Evolutionary conservation across 2,329 filamentous ascomycete species (phyloP).

Genomic region (Alternaria consortialis): DNA sequence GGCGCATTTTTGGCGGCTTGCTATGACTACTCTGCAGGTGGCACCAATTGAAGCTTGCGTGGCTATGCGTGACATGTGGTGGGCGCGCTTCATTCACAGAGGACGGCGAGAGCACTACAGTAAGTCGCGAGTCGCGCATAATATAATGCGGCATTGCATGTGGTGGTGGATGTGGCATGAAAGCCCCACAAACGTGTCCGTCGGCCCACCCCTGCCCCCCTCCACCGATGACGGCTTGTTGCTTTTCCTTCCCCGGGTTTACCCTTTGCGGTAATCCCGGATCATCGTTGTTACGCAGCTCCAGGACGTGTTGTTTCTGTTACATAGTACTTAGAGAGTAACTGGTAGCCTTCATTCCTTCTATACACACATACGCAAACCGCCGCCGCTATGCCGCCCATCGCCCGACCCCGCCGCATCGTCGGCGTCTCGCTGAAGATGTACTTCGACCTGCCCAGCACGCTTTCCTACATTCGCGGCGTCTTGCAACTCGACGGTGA

Average conservation of each 20-base stretch:
- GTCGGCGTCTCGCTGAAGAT: constrained; percentile 80
- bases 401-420: constrained; percentile 64
- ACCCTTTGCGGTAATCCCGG: constrained; percentile 12
- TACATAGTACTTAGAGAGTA: neutral
- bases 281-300: constrained; percentile 6
- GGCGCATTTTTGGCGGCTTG: constrained; percentile 19
- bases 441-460: constrained; percentile 77
- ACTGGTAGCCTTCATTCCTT: neutral
- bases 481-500: constrained; percentile 60
- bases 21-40: constrained; percentile 3
- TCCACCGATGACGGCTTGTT: neutral
- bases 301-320: neutral
- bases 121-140: neutral
- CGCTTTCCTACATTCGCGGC: constrained; percentile 59
- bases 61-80: constrained; percentile 3
- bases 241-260: constrained; percentile 1
- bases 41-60: constrained; percentile 2
- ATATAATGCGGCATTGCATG: constrained; percentile 12
- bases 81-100: neutral
- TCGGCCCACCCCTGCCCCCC: constrained; percentile 5
- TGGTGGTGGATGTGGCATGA: constrained; percentile 8
- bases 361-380: neutral
- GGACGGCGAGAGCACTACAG: neutral
- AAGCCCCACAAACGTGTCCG: constrained; percentile 12
- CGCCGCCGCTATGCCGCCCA: constrained; percentile 38